These are phyloP conservation scores for Domatiomyces catenatus DNA, from an alignment of 2,329 filamentous ascomycete species.

Conservation along the genomic window DNA sequence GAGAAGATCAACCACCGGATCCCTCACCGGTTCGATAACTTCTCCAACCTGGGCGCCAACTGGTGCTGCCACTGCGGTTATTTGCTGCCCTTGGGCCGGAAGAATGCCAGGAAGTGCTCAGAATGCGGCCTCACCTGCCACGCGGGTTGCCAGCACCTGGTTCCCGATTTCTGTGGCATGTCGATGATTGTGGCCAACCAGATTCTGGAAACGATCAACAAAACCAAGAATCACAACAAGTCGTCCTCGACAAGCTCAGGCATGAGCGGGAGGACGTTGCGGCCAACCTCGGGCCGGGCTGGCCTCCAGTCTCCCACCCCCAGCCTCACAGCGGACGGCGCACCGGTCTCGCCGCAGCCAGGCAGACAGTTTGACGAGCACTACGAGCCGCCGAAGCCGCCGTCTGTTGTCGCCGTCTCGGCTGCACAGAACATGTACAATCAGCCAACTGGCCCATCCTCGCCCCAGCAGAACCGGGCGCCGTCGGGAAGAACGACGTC, in stretches of 20 bases:
- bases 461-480: conserved; percentile 20
- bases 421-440: conserved; percentile 21
- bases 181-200: conserved; percentile 94
- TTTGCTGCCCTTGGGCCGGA: conserved; percentile 83
- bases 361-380: conserved; percentile 23
- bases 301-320: conserved; percentile 20
- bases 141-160: conserved; percentile 78
- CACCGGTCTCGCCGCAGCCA: conserved; percentile 22
- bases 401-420: conserved; percentile 19
- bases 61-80: conserved; percentile 99
- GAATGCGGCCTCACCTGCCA: conserved; percentile 91
- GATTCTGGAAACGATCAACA: conserved; percentile 73
- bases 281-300: conserved; percentile 36
- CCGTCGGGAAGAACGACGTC: conserved; percentile 28
- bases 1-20: conserved; percentile 99
- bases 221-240: conserved; percentile 58
- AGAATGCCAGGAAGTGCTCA: conserved; percentile 79
- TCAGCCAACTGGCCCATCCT: conserved; percentile 23
- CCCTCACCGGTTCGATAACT: conserved; percentile 91
- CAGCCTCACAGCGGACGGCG: conserved; percentile 10
- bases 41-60: conserved; percentile 93
- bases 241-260: conserved; percentile 34
- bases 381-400: conserved; percentile 24
- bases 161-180: conserved; percentile 98
- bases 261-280: conserved; percentile 52